Base-by-base conservation (phyloP, 1,139 yeast species). In the Geotrichum armillariae region DNA sequence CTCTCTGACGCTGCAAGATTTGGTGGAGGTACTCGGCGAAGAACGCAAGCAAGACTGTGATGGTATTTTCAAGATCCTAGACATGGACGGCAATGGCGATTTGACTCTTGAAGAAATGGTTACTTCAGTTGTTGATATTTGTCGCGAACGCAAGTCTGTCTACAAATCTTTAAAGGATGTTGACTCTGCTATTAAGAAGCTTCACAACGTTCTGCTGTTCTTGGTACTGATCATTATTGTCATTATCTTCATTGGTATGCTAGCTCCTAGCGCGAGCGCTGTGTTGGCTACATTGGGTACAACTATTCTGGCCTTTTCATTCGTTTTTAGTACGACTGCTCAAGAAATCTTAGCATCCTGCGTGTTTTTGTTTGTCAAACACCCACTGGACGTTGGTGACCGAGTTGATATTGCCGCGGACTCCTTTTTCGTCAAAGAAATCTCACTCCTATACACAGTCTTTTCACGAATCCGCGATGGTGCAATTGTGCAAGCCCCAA, bases 311-410 rank as follows among this genome's bases (percentile, higher is more conserved):
- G 73, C 73, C 3, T 54, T 72, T 37, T 71, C 75, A 14, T 72
- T 70, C 58, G 62, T 72, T 33, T 69, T 72, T 51, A 59, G 71
- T 2, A 59, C 69, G 12, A 69, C 75, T 18, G 66, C 69, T 14
- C 74, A 69, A 53, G 76, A 72, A 53, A 58, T 72, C 21, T 60
- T 70, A 36, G 67, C 70, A 11, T 68, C 74, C 2, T 69, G 74
- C 52, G 67, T 72, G 7, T 72, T 69, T 53, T 54, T 72, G 50
- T 72, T 72, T 50, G 74, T 70, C 50, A 72, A 72, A 60, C 76
- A 72, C 50, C 76, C 76, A 2, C 59, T 64, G 49, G 76, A 72
- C 53, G 69, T 70, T n/a, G 75, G 75, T 18, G 76, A 72, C 45
- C 58, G 70, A 41, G 70, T 71, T 12, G 61, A 60, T 43, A 65